Base-by-base conservation (phyloP, 176 grass and related monocot species). In the Oryza coarctata region DNA sequence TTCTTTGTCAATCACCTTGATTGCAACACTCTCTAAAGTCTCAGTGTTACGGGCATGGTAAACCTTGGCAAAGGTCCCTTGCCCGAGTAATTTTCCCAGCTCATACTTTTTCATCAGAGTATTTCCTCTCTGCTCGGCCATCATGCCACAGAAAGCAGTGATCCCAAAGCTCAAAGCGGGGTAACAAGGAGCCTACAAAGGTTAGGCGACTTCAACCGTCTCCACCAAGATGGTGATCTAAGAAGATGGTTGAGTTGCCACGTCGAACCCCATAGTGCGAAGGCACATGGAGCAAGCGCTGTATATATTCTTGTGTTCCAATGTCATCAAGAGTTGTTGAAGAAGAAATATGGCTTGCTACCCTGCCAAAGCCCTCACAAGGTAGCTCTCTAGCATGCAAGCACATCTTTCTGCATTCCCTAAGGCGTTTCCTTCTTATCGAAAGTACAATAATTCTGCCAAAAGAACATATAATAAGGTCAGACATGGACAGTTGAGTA, bases 401-500 rank as follows among this genome's bases (percentile, higher is more conserved):
- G 87, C 97, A 99, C 93, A 99, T 99, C 93, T 99, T 87, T 96
- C 97, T 86, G 97, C 97, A 99, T 99, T 99, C 97, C 97, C 93
- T 94, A 85, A 83, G 74, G 68, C 75, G 90, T 78, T 72, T 82
- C 85, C 89, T 95, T 81, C 40, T 62, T 78, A 68, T 76, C 27
- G 49, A 84, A 41, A 64, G 17, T 33, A 0, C 9, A 38, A 6
- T n/a, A 55, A 20, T 75, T 0, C 88, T 90, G 80, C 3, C 22
- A 62, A 28, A 14, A 23, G 20, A 33, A 49, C 0, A 41, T 1
- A 39, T 0, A n/a, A 4, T 6, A 13, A 38, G 15, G 69, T 90
- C 9, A 83, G 74, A 3, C 5, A 47, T 2, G 23, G n/a, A 3
- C 1, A 49, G 34, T 29, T 0, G 39, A 39, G 63, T 31, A 14